Evolutionary conservation across 495 filamentous ascomycete species (phyloP).

Genomic region (Talaromyces nanjingensis): DNA sequence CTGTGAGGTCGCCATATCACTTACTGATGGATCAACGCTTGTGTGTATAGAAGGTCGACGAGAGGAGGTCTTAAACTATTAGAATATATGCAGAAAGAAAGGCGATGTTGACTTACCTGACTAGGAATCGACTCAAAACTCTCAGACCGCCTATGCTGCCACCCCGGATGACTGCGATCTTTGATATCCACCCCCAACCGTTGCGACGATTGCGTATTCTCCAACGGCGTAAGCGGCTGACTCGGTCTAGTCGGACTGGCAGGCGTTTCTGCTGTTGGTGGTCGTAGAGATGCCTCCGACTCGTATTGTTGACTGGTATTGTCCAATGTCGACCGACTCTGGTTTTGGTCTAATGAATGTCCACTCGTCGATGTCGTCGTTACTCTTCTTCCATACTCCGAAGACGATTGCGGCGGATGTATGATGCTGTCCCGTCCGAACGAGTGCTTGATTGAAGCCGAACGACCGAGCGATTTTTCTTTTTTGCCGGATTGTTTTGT

Average conservation of each 20-base stretch:
- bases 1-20: conserved; percentile 27
- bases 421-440: not conserved
- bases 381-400: not conserved
- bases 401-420: not conserved
- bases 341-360: not conserved
- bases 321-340: not conserved
- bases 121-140: conserved; percentile 6
- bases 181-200: not conserved
- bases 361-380: not conserved
- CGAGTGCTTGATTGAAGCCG: conserved; percentile 6
- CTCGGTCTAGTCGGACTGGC: not conserved
- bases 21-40: not conserved
- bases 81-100: not conserved
- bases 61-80: not conserved
- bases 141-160: conserved; percentile 4
- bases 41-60: not conserved
- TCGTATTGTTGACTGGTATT: conserved; percentile 6
- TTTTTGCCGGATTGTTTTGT: conserved; percentile 1
- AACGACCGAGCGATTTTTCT: conserved; percentile 5
- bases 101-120: not conserved
- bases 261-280: conserved; percentile 26
- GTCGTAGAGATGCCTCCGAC: conserved; percentile 17
- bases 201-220: not conserved
- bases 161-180: conserved; percentile 13
- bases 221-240: not conserved